Conservation (phyloP, 139 green algal genomes). For the Trebouxia sp. region DNA sequence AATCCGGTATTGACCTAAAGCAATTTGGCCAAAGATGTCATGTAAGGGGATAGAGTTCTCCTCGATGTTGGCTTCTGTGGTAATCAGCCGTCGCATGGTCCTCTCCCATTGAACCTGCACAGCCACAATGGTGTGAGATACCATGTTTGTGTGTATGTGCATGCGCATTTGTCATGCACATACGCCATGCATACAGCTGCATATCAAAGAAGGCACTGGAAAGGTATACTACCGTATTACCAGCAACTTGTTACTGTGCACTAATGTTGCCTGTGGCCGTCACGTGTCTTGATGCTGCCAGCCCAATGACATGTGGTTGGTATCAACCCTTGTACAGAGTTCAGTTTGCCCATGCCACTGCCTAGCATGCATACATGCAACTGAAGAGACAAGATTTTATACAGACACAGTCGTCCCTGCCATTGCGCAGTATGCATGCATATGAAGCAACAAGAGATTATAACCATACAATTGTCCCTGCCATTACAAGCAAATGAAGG, state of each 20-base stretch:
- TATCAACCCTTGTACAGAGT: too few species aligned
- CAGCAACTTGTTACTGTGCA: too few species aligned
- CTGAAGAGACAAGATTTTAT: too few species aligned
- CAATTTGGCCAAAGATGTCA: constrained; percentile 1
- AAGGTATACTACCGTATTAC: too few species aligned
- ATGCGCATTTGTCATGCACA: neutral
- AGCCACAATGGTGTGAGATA: neutral
- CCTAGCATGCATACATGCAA: too few species aligned
- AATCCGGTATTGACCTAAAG: neutral
- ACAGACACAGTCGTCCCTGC: too few species aligned
- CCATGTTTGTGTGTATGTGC: neutral
- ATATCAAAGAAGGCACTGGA: too few species aligned
- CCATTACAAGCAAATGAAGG: neutral
- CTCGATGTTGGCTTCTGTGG: neutral
- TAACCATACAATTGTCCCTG: neutral
- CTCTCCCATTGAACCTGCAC: constrained; percentile 21
- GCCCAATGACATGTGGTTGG: too few species aligned
- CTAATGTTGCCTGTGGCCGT: too few species aligned
- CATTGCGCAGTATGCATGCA: neutral
- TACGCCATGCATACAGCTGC: neutral
- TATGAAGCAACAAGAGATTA: neutral
- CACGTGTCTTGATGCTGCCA: too few species aligned
- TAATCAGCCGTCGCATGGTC: constrained; percentile 21
- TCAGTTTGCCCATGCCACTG: too few species aligned
- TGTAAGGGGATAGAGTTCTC: neutral